These are phyloP conservation scores for Tilletia walkeri DNA, from an alignment of 1,284 basidiomycete species.

Conservation along the genomic window DNA sequence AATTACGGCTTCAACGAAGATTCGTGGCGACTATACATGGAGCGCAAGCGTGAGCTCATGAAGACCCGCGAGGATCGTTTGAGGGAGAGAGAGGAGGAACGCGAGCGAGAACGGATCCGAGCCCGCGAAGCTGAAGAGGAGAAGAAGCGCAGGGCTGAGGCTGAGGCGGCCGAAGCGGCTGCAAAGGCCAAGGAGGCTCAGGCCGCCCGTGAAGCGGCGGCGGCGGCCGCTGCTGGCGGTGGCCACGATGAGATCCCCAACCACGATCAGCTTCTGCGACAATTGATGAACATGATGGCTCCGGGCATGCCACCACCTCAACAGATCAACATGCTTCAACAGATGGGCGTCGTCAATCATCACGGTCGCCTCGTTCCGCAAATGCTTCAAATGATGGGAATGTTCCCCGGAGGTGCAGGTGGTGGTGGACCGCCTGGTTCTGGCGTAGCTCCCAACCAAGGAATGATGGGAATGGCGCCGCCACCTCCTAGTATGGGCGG, in stretches of 20 bases:
- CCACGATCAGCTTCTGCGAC: conserved; percentile 8
- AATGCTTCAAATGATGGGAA: conserved; percentile 36
- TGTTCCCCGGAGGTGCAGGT: conserved; percentile 30
- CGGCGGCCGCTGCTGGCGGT: neutral
- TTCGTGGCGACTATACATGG: conserved; percentile 87
- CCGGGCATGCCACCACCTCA: conserved; percentile 18
- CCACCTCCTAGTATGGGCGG: conserved; percentile 23
- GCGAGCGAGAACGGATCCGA: conserved; percentile 5
- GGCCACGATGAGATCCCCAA: conserved; percentile 3
- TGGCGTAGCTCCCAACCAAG: conserved; percentile 23
- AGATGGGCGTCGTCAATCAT: neutral
- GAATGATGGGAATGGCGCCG: conserved; percentile 23
- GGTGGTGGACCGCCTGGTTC: conserved; percentile 15
- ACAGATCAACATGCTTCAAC: conserved; percentile 6
- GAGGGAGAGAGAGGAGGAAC: conserved; percentile 29
- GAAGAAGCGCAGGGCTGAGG: neutral
- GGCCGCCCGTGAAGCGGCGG: conserved; percentile 9
- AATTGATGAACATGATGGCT: conserved; percentile 7
- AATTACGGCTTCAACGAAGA: conserved; percentile 99
- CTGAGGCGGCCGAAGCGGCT: conserved; percentile 2
- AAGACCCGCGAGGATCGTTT: conserved; percentile 67
- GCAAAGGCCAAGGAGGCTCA: conserved; percentile 6
- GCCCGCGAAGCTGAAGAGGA: neutral
- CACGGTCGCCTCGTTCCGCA: conserved; percentile 26
- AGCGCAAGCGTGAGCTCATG: conserved; percentile 76